These are phyloP conservation scores for Syzygium oleosum DNA, from an alignment of 345 rosid species.

Conservation along the genomic window DNA sequence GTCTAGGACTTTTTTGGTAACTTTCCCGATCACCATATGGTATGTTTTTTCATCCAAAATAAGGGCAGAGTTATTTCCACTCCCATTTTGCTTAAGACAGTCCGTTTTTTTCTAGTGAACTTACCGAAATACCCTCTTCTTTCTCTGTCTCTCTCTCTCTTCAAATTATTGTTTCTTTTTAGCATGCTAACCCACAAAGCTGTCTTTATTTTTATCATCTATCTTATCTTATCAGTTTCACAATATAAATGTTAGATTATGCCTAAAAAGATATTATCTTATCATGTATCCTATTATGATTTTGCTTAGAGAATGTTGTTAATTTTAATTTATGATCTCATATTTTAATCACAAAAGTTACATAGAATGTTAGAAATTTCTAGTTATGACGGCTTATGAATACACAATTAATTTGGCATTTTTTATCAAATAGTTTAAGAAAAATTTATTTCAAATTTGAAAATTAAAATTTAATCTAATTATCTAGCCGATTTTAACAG, in stretches of 20 bases:
- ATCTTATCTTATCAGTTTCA: neutral
- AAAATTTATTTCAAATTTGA: neutral
- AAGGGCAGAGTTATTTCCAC: neutral
- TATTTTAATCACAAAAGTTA: neutral
- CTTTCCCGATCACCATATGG: neutral
- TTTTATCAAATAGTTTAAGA: neutral
- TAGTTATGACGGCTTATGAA: neutral
- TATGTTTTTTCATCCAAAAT: neutral
- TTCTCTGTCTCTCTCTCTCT: too few relatives aligned
- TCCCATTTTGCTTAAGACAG: neutral
- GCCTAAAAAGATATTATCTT: neutral
- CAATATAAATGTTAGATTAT: neutral
- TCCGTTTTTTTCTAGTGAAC: neutral
- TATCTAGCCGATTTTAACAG: neutral
- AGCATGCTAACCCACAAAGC: neutral
- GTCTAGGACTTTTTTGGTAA: too few relatives aligned
- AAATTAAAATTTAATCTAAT: neutral
- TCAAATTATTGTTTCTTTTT: neutral
- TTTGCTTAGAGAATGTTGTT: neutral
- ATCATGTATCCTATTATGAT: neutral
- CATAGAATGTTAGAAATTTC: neutral
- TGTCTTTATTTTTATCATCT: neutral
- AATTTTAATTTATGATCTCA: neutral
- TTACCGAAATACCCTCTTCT: neutral
- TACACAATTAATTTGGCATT: neutral